phyloP scores from a whole-genome alignment of 208 protist species.

The Crithidia bombi region DNA sequence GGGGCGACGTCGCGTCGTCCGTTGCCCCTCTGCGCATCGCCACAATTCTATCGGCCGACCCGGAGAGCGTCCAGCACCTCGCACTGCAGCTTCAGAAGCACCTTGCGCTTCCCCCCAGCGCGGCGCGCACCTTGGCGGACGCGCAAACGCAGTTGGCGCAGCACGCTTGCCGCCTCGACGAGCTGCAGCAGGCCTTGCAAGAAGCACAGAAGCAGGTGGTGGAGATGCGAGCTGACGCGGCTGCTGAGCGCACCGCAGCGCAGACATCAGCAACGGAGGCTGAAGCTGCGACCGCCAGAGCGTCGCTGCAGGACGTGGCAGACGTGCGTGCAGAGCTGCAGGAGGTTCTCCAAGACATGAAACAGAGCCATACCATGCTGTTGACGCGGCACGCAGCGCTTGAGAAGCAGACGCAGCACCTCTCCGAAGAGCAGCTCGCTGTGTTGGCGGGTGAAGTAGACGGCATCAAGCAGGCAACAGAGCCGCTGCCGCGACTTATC shows the following conservation, averaged over 20 bases:
- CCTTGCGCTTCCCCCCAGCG: background rate
- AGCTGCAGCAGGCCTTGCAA: background rate
- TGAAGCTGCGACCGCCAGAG: background rate
- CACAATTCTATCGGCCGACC: background rate
- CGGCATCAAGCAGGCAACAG: conserved; percentile 3
- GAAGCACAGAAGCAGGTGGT: conserved; percentile 9
- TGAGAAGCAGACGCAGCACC: conserved; percentile 8
- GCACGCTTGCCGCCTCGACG: conserved; percentile 5
- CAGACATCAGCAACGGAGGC: background rate
- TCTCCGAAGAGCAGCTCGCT: conserved; percentile 9
- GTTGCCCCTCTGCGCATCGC: conserved; percentile 10
- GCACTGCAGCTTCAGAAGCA: conserved; percentile 15
- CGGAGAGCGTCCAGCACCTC: conserved; percentile 14
- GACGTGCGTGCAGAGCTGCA: background rate
- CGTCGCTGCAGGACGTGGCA: background rate
- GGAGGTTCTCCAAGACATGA: conserved; percentile 1
- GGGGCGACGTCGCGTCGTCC: background rate
- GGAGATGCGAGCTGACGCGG: background rate
- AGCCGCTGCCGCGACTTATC: background rate
- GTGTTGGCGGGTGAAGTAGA: conserved; percentile 7
- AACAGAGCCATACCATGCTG: background rate
- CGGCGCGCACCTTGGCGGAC: conserved; percentile 3
- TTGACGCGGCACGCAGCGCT: conserved; percentile 7
- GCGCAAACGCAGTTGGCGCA: conserved; percentile 3
- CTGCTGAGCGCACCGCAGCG: background rate